phyloP scores from a whole-genome alignment of 441 rosid species.

The Manihot esculenta region DNA sequence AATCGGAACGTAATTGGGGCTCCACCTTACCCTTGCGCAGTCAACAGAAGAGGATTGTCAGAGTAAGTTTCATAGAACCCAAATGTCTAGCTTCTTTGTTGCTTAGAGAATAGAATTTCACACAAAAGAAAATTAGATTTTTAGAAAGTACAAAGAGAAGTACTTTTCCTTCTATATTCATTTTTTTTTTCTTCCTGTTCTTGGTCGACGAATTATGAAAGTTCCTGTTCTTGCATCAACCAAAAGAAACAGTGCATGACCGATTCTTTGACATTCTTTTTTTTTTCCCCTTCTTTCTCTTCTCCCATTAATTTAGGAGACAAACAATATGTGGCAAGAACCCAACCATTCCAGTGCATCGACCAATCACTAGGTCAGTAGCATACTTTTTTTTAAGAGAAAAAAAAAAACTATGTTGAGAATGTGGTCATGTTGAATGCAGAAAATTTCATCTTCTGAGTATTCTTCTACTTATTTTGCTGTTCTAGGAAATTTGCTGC shows the following conservation, averaged over 20 bases:
- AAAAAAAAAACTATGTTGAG: neutral
- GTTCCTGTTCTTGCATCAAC: neutral
- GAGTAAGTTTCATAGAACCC: constrained; percentile 46
- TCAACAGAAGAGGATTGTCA: constrained; percentile 61
- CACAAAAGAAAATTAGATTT: neutral
- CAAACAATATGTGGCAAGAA: constrained; percentile 44
- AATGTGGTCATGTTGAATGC: constrained; percentile 10
- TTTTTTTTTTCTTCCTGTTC: neutral
- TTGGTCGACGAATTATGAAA: neutral
- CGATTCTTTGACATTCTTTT: neutral
- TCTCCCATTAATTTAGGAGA: constrained; percentile 33
- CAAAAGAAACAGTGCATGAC: too few relatives aligned
- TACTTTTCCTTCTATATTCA: neutral
- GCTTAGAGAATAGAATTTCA: neutral
- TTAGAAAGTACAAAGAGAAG: neutral
- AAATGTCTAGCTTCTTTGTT: neutral
- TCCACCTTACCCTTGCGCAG: constrained; percentile 59
- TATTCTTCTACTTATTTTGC: constrained; percentile 13
- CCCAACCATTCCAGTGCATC: constrained; percentile 52
- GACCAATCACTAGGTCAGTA: constrained; percentile 87
- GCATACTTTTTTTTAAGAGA: neutral
- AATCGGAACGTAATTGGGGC: constrained; percentile 59
- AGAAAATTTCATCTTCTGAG: constrained; percentile 8
- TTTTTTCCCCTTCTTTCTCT: neutral
- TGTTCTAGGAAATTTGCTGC: constrained; percentile 69